Conservation (phyloP, 2,329 filamentous ascomycete species). For the Capronia epimyces region DNA sequence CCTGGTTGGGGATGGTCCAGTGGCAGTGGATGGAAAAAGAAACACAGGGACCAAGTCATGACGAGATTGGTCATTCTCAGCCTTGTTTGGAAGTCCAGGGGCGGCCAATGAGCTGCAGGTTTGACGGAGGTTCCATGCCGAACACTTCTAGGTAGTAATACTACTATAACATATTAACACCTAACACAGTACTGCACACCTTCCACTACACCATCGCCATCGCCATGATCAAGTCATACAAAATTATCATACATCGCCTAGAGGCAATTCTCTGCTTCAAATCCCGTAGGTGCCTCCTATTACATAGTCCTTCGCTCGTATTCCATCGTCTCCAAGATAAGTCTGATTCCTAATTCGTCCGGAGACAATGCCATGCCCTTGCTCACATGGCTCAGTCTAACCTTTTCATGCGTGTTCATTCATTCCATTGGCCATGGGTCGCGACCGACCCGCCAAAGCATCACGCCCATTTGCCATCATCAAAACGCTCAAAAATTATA, state of each 20-base stretch:
- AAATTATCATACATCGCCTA: constrained; percentile 1
- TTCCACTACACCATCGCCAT: too few species aligned
- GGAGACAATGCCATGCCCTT: not conserved
- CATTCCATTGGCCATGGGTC: constrained; percentile 1
- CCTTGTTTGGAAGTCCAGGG: not conserved
- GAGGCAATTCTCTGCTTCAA: constrained; percentile 13
- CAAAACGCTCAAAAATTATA: constrained; percentile 19
- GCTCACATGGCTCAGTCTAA: constrained; percentile 8
- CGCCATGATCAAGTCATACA: not conserved
- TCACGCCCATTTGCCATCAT: not conserved
- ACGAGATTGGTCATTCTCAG: not conserved
- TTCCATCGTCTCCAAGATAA: not conserved
- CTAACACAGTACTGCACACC: too few species aligned
- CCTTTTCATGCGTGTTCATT: constrained; percentile 9
- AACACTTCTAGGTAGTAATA: too few species aligned
- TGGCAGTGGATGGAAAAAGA: constrained; percentile 6
- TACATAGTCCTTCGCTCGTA: constrained; percentile 1
- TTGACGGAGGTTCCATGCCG: too few species aligned
- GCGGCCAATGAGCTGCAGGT: not conserved
- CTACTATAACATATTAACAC: too few species aligned
- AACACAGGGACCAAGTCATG: constrained; percentile 4
- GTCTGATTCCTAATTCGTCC: not conserved
- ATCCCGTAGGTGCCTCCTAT: constrained; percentile 13
- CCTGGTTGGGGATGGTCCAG: too few species aligned
- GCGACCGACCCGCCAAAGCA: constrained; percentile 1